Conservation (phyloP, 345 rosid species). For the Physaria fendleri region DNA sequence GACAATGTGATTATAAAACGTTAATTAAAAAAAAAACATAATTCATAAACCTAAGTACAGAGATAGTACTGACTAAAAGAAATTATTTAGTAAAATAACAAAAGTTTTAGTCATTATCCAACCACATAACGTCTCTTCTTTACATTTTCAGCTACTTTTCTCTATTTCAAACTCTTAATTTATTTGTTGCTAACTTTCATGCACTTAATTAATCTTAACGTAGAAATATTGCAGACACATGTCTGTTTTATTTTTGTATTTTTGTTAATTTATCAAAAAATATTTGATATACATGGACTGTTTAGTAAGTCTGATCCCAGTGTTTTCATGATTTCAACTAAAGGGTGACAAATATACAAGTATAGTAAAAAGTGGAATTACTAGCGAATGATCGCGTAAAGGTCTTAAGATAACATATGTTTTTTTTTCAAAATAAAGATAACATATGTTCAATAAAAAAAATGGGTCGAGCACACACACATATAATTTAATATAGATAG, state of each 20-base stretch:
- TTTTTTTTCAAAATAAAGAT: neutral
- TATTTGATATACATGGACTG: too few species aligned
- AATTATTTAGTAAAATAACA: neutral
- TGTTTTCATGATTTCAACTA: slow-evolving; percentile 16
- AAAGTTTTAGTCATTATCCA: slow-evolving; percentile 17
- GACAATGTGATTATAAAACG: neutral
- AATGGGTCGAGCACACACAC: too few species aligned
- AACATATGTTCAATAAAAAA: too few species aligned
- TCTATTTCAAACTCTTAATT: slow-evolving; percentile 7
- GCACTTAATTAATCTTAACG: slow-evolving; percentile 25
- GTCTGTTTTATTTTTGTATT: neutral
- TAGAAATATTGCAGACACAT: slow-evolving; percentile 3
- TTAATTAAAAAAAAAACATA: too few species aligned
- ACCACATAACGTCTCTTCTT: slow-evolving; percentile 13
- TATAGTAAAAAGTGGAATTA: neutral
- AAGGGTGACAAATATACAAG: too few species aligned
- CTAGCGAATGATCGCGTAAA: neutral
- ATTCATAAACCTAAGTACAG: neutral
- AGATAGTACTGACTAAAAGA: neutral
- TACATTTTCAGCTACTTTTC: slow-evolving; percentile 12
- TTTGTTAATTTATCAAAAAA: too few species aligned
- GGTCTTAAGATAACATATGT: neutral
- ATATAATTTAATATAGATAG: too few species aligned
- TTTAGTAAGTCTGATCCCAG: slow-evolving; percentile 21
- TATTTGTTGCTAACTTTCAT: slow-evolving; percentile 27